Conservation (phyloP, 257 asterid genomes). For the Gentiana straminea region DNA sequence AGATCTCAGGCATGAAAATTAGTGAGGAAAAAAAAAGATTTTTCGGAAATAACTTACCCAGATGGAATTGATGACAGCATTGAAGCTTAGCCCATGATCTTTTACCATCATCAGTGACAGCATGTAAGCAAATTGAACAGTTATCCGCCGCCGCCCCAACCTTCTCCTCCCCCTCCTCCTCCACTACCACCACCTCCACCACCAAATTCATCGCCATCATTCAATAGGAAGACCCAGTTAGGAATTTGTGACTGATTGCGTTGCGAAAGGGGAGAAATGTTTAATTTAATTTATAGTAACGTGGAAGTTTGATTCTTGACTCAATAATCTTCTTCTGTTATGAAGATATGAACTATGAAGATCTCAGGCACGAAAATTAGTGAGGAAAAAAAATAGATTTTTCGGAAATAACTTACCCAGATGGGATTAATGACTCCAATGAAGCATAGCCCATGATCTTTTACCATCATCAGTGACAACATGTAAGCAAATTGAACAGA, state of each 20-base stretch:
- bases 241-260: too few species aligned
- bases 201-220: conserved; percentile 36
- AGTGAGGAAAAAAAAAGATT: too few species aligned
- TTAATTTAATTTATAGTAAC: too few species aligned
- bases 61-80: conserved; percentile 93
- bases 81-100: conserved; percentile 94
- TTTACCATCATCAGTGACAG: conserved; percentile 57
- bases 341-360: too few species aligned
- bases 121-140: conserved; percentile 80
- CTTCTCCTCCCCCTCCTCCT: conserved; percentile 13
- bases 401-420: conserved; percentile 45
- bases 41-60: conserved; percentile 38
- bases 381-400: too few species aligned
- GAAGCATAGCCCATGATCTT: conserved; percentile 92
- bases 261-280: too few species aligned
- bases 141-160: conserved; percentile 23
- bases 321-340: too few species aligned
- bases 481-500: conserved; percentile 83
- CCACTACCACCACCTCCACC: conserved; percentile 5
- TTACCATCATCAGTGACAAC: conserved; percentile 58
- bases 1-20: too few species aligned
- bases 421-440: conserved; percentile 89
- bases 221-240: conserved; percentile 30
- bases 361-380: too few species aligned
- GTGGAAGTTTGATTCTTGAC: too few species aligned